phyloP scores from a whole-genome alignment of 176 grass and related monocot species.

The Elymus sibiricus region DNA sequence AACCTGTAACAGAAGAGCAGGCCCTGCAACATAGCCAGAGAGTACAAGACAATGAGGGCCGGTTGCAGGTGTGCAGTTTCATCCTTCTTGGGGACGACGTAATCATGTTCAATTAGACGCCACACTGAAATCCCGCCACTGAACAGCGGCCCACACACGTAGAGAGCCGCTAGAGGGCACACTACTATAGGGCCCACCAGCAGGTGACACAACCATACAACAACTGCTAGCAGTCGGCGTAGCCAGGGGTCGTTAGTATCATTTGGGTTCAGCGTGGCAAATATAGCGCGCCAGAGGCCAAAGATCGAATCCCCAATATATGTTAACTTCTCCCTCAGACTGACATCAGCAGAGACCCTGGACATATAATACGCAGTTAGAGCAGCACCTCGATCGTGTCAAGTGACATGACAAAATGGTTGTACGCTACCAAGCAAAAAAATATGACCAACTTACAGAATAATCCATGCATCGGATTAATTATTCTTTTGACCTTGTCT shows the following conservation, averaged over 20 bases:
- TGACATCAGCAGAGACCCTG: not conserved
- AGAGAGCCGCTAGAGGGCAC: not conserved
- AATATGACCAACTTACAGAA: too few species aligned
- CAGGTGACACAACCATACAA: not conserved
- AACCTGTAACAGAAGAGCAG: not conserved
- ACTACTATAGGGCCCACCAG: not conserved
- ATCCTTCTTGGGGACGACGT: not conserved
- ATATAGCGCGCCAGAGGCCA: not conserved
- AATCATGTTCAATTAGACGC: not conserved
- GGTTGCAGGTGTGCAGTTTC: not conserved
- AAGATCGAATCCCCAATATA: not conserved
- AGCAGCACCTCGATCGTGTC: too few species aligned
- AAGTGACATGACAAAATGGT: too few species aligned
- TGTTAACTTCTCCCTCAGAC: not conserved
- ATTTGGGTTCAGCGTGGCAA: not conserved
- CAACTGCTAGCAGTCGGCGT: not conserved
- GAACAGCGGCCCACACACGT: not conserved
- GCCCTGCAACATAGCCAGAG: not conserved
- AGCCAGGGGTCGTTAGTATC: too few species aligned
- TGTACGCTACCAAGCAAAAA: too few species aligned
- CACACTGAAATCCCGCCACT: not conserved
- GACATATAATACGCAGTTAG: too few species aligned
- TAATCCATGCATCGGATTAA: too few species aligned
- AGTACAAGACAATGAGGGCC: not conserved
- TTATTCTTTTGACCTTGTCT: too few species aligned